Evolutionary conservation across 23 red algal genomes (phyloP).

Genomic region (Gracilaria domingensis): DNA sequence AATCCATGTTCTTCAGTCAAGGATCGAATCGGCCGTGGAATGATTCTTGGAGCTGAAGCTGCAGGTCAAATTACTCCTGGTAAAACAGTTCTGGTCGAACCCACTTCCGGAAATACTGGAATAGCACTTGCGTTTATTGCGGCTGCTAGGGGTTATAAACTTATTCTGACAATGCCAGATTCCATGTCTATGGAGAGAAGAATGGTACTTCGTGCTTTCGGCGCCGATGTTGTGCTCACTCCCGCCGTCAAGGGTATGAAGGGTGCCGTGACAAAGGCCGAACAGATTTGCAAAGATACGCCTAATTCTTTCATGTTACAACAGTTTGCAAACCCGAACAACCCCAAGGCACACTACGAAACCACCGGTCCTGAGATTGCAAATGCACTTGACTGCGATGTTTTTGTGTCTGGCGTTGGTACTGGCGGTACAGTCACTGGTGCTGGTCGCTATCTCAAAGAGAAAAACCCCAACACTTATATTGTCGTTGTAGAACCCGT

Average conservation of each 20-base stretch:
- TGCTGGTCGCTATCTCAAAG: slow-evolving; percentile 84
- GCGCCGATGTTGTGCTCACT: slow-evolving; percentile 90
- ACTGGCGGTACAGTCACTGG: slow-evolving; percentile 97
- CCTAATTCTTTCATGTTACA: slow-evolving; percentile 91
- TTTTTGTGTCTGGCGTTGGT: slow-evolving; percentile 89
- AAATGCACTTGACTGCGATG: slow-evolving; percentile 64
- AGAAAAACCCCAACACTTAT: slow-evolving; percentile 86
- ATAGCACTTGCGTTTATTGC: slow-evolving; percentile 97
- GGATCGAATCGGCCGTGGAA: slow-evolving; percentile 92
- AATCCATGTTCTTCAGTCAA: slow-evolving; percentile 97
- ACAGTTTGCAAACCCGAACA: slow-evolving; percentile 96
- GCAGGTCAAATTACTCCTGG: slow-evolving; percentile 82
- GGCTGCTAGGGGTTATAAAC: slow-evolving; percentile 86
- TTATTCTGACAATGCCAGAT: slow-evolving; percentile 97
- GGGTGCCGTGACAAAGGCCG: slow-evolving; percentile 89
- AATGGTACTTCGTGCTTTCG: slow-evolving; percentile 93
- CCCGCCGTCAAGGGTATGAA: slow-evolving; percentile 96
- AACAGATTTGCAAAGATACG: slow-evolving; percentile 78
- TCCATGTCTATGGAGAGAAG: slow-evolving; percentile 94
- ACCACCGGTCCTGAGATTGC: slow-evolving; percentile 93
- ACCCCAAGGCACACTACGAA: slow-evolving; percentile 96
- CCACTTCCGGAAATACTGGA: slow-evolving; percentile 96
- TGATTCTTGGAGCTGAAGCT: slow-evolving; percentile 89
- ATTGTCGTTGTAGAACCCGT: slow-evolving; percentile 94
- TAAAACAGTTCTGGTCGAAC: slow-evolving; percentile 92